These are phyloP conservation scores for Carallia brachiata DNA, from an alignment of 345 rosid genomes.

Conservation along the genomic window DNA sequence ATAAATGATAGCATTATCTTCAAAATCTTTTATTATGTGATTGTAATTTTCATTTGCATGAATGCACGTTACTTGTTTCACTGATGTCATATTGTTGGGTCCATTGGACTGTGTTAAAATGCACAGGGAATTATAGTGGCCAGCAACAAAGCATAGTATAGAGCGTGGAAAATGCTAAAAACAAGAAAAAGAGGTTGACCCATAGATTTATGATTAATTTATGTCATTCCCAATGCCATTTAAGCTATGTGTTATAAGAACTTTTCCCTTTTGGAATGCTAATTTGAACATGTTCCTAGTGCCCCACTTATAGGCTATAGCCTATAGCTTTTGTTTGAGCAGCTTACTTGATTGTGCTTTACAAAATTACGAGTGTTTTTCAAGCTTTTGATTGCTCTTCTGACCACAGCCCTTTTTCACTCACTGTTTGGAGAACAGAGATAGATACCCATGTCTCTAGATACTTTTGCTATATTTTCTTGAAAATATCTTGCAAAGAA, in stretches of 20 bases:
- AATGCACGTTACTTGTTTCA: background rate
- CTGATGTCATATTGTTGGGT: background rate
- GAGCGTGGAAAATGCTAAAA: slow-evolving; percentile 24
- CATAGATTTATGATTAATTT: slow-evolving; percentile 34
- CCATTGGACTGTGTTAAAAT: slow-evolving; percentile 9
- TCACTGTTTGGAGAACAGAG: slow-evolving; percentile 27
- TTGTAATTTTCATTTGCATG: slow-evolving; percentile 3
- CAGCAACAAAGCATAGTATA: slow-evolving; percentile 22
- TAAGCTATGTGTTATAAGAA: slow-evolving; percentile 23
- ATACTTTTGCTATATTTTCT: slow-evolving; percentile 11
- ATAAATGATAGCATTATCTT: slow-evolving; percentile 6
- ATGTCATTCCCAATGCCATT: slow-evolving; percentile 57
- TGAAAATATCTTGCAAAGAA: background rate
- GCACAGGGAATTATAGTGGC: slow-evolving; percentile 21
- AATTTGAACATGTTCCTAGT: background rate
- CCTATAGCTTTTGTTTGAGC: slow-evolving; percentile 32
- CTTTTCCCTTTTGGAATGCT: slow-evolving; percentile 18
- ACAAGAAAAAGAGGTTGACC: slow-evolving; percentile 38
- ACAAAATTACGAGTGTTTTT: slow-evolving; percentile 12
- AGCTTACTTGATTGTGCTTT: slow-evolving; percentile 32
- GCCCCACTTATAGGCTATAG: slow-evolving; percentile 26
- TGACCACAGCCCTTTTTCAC: slow-evolving; percentile 37
- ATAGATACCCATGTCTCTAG: slow-evolving; percentile 23
- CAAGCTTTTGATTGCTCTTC: slow-evolving; percentile 40
- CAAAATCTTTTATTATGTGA: background rate